Conservation (phyloP, 495 filamentous ascomycete species). For the Aspergillus heteromorphus region DNA sequence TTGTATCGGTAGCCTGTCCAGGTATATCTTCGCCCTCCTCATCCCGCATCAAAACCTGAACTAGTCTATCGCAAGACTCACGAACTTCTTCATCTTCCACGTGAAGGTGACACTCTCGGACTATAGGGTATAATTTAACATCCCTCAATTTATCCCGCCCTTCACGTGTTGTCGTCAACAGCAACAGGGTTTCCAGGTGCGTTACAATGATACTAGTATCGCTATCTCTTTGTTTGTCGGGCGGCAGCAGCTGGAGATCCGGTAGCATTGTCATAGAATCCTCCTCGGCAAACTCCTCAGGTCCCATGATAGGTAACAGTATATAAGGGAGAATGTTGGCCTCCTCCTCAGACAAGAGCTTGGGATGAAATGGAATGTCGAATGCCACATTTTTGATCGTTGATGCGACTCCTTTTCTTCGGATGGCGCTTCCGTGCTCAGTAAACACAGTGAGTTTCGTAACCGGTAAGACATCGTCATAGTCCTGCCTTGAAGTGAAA, state of each 20-base stretch:
- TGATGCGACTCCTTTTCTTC: conserved; percentile 84
- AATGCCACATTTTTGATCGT: conserved; percentile 84
- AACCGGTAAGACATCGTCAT: conserved; percentile 74
- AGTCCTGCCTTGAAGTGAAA: conserved; percentile 65
- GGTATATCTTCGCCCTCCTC: conserved; percentile 41
- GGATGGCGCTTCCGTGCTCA: conserved; percentile 71
- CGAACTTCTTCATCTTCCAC: conserved; percentile 75
- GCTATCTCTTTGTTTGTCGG: conserved; percentile 77
- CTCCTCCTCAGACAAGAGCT: conserved; percentile 66
- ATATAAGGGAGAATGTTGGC: conserved; percentile 84
- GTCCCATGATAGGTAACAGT: conserved; percentile 60
- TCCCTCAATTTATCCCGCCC: conserved; percentile 67
- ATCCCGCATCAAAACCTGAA: conserved; percentile 88
- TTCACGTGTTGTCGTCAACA: conserved; percentile 73
- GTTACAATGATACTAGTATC: conserved; percentile 72
- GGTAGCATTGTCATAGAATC: conserved; percentile 76
- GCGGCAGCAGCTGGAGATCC: conserved; percentile 80
- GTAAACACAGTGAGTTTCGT: conserved; percentile 91
- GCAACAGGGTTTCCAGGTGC: conserved; percentile 79
- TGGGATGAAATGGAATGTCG: conserved; percentile 62
- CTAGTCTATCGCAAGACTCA: conserved; percentile 82
- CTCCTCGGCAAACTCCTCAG: conserved; percentile 53
- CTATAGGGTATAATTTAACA: conserved; percentile 80
- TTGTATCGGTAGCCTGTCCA: conserved; percentile 10
- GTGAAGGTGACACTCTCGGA: conserved; percentile 77